Base-by-base conservation (phyloP, 805 yeast species). In the Sugiyamaella boreocaroliniensis region DNA sequence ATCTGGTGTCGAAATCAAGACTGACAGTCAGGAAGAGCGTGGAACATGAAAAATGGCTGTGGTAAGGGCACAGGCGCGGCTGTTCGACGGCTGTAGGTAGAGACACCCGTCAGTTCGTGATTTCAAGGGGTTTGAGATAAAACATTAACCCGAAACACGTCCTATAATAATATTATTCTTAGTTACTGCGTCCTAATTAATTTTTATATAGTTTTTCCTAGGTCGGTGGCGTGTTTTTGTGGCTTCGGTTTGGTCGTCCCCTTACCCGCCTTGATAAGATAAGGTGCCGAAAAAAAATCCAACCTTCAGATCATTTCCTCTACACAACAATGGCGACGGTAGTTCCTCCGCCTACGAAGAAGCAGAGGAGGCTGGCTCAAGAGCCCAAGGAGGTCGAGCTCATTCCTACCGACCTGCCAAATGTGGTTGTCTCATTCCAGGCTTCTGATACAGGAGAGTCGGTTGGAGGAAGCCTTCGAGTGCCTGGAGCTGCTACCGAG, bases 381-480 rank as follows among this genome's bases (percentile, higher is more conserved):
- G 76, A 80, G 66, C 86, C 87, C 8, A 81, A 84, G 52, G 92
- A 86, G 49, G 84, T 86, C 26, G 83, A 80, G 49, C 68, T 86
- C 10, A 71, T 85, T 15, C 97, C 97, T 1, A 73, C 67, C 1
- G 92, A 88, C 63, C 70, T 90, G 19, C 97, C 97, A 20, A 82
- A 89, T 72, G 96, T 92, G 22, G 76, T 89, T 50, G 81, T 92
- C 53, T 85, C 83, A 66, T 89, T 92, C 68, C 92, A 89, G 68
- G 96, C 98, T 1, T 81, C 95, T 10, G 98, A 90, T 63, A 82
- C 96, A 7, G 97, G 97, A 48, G 95, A 86, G 56, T 71, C 81
- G 2, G 77, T 86, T 19, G 96, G 97, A 9, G 88, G 92, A 4
- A 82, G 88, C 12, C 71, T 90, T 46, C 79, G 97, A 65, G 96